Evolutionary conservation across 495 filamentous ascomycete species (phyloP).

Genomic region (Trichoderma gamsii): DNA sequence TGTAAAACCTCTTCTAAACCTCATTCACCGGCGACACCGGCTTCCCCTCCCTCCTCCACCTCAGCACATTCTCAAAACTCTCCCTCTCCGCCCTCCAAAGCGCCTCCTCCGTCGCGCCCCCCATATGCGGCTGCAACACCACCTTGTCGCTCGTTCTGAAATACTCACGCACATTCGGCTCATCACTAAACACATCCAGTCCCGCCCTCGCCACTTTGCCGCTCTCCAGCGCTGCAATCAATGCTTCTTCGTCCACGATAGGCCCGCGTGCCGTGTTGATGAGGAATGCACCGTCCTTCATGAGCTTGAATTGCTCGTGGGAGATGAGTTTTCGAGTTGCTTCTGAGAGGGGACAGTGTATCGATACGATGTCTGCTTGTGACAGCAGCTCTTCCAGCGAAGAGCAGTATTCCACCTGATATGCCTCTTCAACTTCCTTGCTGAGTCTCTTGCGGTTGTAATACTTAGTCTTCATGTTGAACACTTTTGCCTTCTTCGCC

Average conservation of each 20-base stretch:
- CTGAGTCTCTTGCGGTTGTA: conserved; percentile 58
- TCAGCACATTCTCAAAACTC: neutral
- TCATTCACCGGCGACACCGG: conserved; percentile 8
- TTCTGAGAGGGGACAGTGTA: conserved; percentile 57
- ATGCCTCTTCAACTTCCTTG: conserved; percentile 31
- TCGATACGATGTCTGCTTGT: conserved; percentile 56
- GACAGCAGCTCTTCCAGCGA: conserved; percentile 49
- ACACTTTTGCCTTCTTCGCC: conserved; percentile 48
- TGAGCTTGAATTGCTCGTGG: conserved; percentile 39
- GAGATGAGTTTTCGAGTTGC: conserved; percentile 53
- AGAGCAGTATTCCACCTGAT: conserved; percentile 41
- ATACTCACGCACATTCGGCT: conserved; percentile 45
- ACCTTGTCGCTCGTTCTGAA: conserved; percentile 30
- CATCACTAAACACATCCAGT: conserved; percentile 62
- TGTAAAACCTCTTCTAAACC: too few relatives aligned
- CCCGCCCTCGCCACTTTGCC: conserved; percentile 50
- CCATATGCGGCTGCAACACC: conserved; percentile 17
- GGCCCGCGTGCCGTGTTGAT: conserved; percentile 69
- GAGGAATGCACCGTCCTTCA: conserved; percentile 54
- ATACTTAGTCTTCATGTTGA: conserved; percentile 66
- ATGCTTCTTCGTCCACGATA: conserved; percentile 63
- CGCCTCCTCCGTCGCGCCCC: conserved; percentile 16
- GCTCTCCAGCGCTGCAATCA: conserved; percentile 55
- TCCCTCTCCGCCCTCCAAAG: neutral
- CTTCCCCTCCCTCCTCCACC: conserved; percentile 5